phyloP scores from a whole-genome alignment of 257 asterid genomes.

The Plantago ovata region DNA sequence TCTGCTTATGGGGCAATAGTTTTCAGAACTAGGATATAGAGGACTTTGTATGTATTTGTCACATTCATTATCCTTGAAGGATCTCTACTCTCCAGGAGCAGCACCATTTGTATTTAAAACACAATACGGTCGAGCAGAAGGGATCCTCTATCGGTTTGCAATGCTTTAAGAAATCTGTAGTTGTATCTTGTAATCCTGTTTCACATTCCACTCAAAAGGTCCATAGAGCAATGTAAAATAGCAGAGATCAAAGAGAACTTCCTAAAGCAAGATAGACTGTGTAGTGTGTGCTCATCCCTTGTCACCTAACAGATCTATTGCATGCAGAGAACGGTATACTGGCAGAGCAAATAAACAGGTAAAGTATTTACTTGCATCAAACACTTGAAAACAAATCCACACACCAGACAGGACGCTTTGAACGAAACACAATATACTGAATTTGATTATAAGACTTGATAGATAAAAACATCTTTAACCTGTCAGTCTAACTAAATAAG shows the following conservation, averaged over 20 bases:
- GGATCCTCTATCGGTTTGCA: background rate
- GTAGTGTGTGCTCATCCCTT: background rate
- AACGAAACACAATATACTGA: background rate
- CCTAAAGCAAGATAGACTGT: constrained; percentile 1
- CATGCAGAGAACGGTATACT: background rate
- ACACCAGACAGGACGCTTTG: background rate
- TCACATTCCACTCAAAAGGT: background rate
- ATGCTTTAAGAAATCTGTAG: background rate
- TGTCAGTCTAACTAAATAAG: background rate
- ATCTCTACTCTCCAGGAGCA: background rate
- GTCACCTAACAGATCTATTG: background rate
- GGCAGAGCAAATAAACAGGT: background rate
- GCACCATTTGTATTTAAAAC: background rate
- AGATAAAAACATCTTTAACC: background rate
- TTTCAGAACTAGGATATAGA: constrained; percentile 6
- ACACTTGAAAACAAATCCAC: background rate
- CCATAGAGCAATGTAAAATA: background rate
- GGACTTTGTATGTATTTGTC: background rate
- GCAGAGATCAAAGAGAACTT: background rate
- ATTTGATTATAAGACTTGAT: background rate
- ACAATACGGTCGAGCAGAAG: background rate
- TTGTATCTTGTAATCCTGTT: background rate
- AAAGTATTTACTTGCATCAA: too few relatives aligned
- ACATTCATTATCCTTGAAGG: background rate
- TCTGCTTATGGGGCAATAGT: background rate